Evolutionary conservation across 2,329 filamentous ascomycete genomes (phyloP).

Genomic region (Fusarium miscanthi): DNA sequence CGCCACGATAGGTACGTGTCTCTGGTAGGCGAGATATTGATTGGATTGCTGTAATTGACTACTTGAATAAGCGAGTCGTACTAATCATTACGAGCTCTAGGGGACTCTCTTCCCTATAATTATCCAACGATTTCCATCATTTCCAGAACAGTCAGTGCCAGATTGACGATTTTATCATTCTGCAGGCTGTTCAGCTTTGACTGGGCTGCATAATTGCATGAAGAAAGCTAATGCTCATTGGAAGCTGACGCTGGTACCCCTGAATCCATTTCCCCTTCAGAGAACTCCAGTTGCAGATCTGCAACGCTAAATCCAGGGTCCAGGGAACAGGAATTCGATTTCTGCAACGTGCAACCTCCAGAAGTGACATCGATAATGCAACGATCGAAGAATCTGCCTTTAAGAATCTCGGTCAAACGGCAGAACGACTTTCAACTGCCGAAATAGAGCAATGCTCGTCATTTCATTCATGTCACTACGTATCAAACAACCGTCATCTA

Average conservation of each 20-base stretch:
- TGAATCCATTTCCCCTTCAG: slow-evolving; percentile 18
- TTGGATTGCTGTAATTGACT: slow-evolving; percentile 13
- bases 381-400: neutral
- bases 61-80: slow-evolving; percentile 15
- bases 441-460: neutral
- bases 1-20: slow-evolving; percentile 22
- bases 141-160: neutral
- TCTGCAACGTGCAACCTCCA: neutral
- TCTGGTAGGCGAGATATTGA: slow-evolving; percentile 27
- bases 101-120: neutral
- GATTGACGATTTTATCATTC: neutral
- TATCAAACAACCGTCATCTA: neutral
- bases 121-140: neutral
- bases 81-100: neutral
- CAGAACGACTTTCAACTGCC: neutral
- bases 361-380: neutral
- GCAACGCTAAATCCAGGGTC: slow-evolving; percentile 40
- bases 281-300: slow-evolving; percentile 21
- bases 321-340: neutral
- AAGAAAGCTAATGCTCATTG: slow-evolving; percentile 12
- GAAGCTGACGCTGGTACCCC: slow-evolving; percentile 19
- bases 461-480: neutral
- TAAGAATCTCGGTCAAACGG: neutral
- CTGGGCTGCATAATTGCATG: slow-evolving; percentile 10
- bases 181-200: neutral